These are phyloP conservation scores for Microdochium bolleyi DNA, from an alignment of 2,329 filamentous ascomycete genomes.

Conservation along the genomic window DNA sequence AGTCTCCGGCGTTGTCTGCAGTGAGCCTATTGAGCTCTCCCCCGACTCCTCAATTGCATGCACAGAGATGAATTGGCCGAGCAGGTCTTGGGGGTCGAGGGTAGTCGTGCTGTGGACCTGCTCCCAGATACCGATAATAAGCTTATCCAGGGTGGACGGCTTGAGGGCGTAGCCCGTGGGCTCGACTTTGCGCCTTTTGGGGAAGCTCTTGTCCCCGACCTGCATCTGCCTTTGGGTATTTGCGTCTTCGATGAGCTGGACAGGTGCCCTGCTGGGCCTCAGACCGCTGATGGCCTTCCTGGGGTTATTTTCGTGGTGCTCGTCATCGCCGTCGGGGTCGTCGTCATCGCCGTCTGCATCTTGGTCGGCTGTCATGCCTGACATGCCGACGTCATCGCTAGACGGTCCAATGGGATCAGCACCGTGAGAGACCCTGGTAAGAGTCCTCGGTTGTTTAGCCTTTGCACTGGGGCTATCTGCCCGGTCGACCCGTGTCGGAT, in stretches of 20 bases:
- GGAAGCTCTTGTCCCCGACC: constrained; percentile 10
- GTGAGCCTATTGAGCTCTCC: constrained; percentile 5
- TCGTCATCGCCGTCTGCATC: background rate
- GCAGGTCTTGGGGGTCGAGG: constrained; percentile 17
- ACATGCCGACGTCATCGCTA: background rate
- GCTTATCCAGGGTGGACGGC: constrained; percentile 18
- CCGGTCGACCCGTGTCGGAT: background rate
- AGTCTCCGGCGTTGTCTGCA: background rate
- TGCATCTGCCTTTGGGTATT: constrained; percentile 17
- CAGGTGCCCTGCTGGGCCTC: constrained; percentile 7
- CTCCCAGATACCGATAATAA: constrained; percentile 23
- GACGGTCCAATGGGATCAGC: background rate
- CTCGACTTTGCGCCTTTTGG: constrained; percentile 13
- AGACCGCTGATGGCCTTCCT: constrained; percentile 9
- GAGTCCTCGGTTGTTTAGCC: background rate
- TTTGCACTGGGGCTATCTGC: background rate
- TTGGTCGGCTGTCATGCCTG: background rate
- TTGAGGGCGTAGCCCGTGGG: constrained; percentile 18
- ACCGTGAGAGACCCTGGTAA: background rate
- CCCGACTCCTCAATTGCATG: constrained; percentile 7
- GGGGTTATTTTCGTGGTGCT: background rate
- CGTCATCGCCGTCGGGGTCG: background rate
- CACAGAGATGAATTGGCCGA: constrained; percentile 15
- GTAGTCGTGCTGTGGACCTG: constrained; percentile 20
- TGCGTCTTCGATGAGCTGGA: constrained; percentile 9